Evolutionary conservation across 208 protist genomes (phyloP).

Genomic region (Leishmania lainsoni): DNA sequence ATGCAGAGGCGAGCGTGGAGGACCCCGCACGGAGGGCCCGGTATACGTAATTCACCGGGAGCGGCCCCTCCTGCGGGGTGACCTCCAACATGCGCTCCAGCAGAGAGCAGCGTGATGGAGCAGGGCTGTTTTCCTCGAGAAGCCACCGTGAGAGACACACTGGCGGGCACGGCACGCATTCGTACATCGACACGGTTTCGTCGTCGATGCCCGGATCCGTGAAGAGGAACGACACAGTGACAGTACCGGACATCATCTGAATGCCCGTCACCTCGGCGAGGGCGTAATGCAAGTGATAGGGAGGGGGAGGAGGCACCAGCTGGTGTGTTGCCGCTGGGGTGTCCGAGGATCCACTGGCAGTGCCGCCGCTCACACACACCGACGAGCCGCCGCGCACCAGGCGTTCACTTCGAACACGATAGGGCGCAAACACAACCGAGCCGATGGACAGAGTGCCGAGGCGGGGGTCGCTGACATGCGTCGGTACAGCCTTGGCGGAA

Average conservation of each 20-base stretch:
- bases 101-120: slow-evolving; percentile 30
- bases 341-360: not conserved
- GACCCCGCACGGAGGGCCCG: slow-evolving; percentile 6
- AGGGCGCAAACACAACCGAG: slow-evolving; percentile 33
- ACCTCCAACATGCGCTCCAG: slow-evolving; percentile 37
- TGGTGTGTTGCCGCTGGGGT: not conserved
- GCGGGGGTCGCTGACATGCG: not conserved
- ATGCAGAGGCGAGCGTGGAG: not conserved
- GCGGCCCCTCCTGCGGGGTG: slow-evolving; percentile 22
- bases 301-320: not conserved
- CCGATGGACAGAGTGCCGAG: slow-evolving; percentile 29
- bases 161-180: slow-evolving; percentile 60
- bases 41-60: slow-evolving; percentile 36
- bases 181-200: slow-evolving; percentile 62
- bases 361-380: slow-evolving; percentile 1
- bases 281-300: slow-evolving; percentile 34
- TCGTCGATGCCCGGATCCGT: slow-evolving; percentile 74
- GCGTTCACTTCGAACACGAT: slow-evolving; percentile 6
- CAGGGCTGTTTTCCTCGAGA: not conserved
- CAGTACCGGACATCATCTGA: slow-evolving; percentile 61
- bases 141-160: slow-evolving; percentile 30
- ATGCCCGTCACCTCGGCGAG: slow-evolving; percentile 75
- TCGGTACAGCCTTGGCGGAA: not conserved
- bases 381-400: slow-evolving; percentile 1
- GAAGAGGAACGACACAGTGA: slow-evolving; percentile 61